Evolutionary conservation across 345 rosid genomes (phyloP).

Genomic region (Sonneratia caseolaris): DNA sequence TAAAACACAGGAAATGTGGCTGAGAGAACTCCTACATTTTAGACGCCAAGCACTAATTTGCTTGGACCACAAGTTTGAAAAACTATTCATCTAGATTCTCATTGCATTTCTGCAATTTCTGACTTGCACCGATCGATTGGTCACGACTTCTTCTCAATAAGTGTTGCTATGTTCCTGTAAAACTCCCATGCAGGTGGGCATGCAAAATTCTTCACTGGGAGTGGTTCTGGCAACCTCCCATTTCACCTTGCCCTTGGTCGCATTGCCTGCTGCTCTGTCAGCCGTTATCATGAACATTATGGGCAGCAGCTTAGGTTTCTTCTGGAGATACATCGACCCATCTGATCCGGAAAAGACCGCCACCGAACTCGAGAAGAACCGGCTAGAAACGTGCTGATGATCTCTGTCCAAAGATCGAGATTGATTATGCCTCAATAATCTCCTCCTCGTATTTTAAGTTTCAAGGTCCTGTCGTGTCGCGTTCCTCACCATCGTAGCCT

Average conservation of each 20-base stretch:
- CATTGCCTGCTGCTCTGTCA: constrained; percentile 50
- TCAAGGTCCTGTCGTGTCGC: too few relatives aligned
- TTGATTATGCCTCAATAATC: not conserved
- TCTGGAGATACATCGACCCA: constrained; percentile 41
- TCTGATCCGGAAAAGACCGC: constrained; percentile 7
- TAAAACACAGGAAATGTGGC: not conserved
- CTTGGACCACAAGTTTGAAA: not conserved
- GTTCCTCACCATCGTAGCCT: too few relatives aligned
- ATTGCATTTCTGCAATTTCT: not conserved
- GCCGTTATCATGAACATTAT: constrained; percentile 60
- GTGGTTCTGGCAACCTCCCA: constrained; percentile 59
- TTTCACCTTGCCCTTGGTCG: constrained; percentile 50
- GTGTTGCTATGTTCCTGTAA: not conserved
- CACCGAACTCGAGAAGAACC: not conserved
- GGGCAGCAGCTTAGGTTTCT: constrained; percentile 48
- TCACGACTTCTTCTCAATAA: not conserved
- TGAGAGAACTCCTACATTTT: not conserved
- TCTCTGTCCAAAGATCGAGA: not conserved
- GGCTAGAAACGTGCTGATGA: not conserved
- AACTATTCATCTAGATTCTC: not conserved
- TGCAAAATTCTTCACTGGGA: constrained; percentile 60
- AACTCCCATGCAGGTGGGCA: constrained; percentile 39
- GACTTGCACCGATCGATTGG: not conserved
- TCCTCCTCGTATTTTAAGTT: not conserved
- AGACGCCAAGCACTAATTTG: not conserved